Conservation (phyloP, 2,329 filamentous ascomycete genomes). For the Capronia americana region DNA sequence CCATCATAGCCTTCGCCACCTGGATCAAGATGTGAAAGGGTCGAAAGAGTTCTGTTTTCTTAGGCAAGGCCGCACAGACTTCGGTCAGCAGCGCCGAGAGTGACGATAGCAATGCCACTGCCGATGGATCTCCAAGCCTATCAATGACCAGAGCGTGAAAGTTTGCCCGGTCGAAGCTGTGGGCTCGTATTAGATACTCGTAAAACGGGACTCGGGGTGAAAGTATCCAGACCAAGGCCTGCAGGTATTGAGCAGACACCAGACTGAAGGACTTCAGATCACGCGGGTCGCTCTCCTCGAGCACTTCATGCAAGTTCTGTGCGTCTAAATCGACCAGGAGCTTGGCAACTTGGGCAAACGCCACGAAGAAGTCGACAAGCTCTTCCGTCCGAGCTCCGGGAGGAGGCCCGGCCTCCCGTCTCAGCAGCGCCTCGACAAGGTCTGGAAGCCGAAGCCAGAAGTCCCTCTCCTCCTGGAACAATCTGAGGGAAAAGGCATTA, state of each 20-base stretch:
- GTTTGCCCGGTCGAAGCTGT: slow-evolving; percentile 40
- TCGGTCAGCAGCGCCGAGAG: slow-evolving; percentile 29
- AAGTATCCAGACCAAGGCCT: slow-evolving; percentile 46
- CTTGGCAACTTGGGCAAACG: slow-evolving; percentile 49
- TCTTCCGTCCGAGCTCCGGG: slow-evolving; percentile 33
- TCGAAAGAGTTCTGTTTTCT: slow-evolving; percentile 30
- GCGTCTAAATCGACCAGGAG: slow-evolving; percentile 52
- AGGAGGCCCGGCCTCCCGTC: slow-evolving; percentile 42
- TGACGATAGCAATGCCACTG: slow-evolving; percentile 21
- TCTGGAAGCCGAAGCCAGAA: slow-evolving; percentile 55
- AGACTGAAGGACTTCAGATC: slow-evolving; percentile 42
- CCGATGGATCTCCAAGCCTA: slow-evolving; percentile 22
- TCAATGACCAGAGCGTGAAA: slow-evolving; percentile 29
- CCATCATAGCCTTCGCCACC: slow-evolving; percentile 37
- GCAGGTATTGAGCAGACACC: slow-evolving; percentile 43
- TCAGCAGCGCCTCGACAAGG: slow-evolving; percentile 49
- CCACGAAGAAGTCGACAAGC: slow-evolving; percentile 51
- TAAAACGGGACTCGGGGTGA: slow-evolving; percentile 49
- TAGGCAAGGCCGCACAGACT: slow-evolving; percentile 26
- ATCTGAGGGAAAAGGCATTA: slow-evolving; percentile 45
- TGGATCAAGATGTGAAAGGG: slow-evolving; percentile 25
- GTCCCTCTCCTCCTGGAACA: slow-evolving; percentile 49
- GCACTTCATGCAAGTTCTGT: slow-evolving; percentile 42
- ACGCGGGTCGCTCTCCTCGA: slow-evolving; percentile 42
- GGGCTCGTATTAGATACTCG: slow-evolving; percentile 43